Evolutionary conservation across 2,329 filamentous ascomycete species (phyloP), one percentile per base, ranked within the genome.

Genomic region (Trichophyton simii): DNA sequence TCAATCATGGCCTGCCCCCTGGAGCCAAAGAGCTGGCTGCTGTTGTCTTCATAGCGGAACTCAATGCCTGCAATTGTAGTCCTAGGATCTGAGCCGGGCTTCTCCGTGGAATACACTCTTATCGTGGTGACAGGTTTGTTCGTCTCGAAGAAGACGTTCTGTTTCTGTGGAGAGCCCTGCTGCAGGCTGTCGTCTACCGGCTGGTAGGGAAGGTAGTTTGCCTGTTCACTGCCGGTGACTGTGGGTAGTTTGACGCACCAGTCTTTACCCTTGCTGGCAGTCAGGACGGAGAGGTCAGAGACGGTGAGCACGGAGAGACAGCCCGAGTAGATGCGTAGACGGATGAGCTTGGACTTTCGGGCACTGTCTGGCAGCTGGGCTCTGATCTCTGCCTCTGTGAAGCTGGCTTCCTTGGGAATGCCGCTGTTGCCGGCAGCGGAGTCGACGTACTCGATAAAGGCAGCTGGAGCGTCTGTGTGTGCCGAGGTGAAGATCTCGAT

Each of bases 31-130:
- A 96, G 73, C 71, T 96, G 90, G 60, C 80, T 87, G 0, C 88
- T 87, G 15, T 83, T 82, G 72, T 97, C 91, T 69, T 97, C 92
- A 70, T 96, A 97, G 63, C 88, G 80, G 73, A 99, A 97, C 72
- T 97, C 92, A 20, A 99, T 74, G 0, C 94, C 94, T 71, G 95
- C 87, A 11, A 97, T 71, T 20, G 3, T 87, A 4, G 7, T n/a
- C 50, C 9, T 34, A 36, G 11, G 7, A 7, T 55, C 50, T 6
- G 11, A 55, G 13, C 50, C 50, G 5, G 13, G 31, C n/a, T 55
- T 55, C 87, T 62, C 80, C 78, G 1, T 88, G 90, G 67, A 90
- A 86, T 91, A 95, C 13, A 95, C 80, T 63, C 84, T 82, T 61
- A 96, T 82, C 3, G 83, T 83, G 0, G 84, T 86, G 64, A 97